phyloP scores from a whole-genome alignment of 805 yeast species.

The Naumovozyma baii region DNA sequence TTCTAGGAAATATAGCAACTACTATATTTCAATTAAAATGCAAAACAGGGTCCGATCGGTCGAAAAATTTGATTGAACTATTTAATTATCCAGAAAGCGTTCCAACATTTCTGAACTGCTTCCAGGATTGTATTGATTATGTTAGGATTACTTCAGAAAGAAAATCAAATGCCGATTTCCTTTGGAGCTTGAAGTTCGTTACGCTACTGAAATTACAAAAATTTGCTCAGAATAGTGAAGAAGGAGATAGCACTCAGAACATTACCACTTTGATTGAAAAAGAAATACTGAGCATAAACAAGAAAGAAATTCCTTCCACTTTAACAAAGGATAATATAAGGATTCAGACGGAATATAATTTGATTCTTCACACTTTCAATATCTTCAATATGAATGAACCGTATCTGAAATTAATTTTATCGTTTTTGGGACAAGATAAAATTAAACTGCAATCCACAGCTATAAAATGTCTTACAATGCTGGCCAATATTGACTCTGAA shows the following conservation, averaged over 20 bases:
- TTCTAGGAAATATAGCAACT: constrained; percentile 53
- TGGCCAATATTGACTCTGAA: constrained; percentile 44
- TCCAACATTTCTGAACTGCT: constrained; percentile 10
- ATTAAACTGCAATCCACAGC: constrained; percentile 53
- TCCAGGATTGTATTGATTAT: constrained; percentile 9
- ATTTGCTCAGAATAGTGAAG: constrained; percentile 8
- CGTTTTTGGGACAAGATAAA: constrained; percentile 39
- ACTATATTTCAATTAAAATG: constrained; percentile 32
- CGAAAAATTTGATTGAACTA: constrained; percentile 15
- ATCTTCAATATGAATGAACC: constrained; percentile 38
- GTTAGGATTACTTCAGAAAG: background rate
- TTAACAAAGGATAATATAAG: background rate
- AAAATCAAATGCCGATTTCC: constrained; percentile 6
- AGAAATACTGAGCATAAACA: background rate
- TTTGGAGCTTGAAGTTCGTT: constrained; percentile 15
- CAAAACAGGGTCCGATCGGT: constrained; percentile 9
- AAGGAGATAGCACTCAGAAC: constrained; percentile 1
- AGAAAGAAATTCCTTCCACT: background rate
- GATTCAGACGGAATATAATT: constrained; percentile 11
- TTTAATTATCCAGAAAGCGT: constrained; percentile 19
- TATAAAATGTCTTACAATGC: constrained; percentile 47
- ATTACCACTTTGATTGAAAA: constrained; percentile 1
- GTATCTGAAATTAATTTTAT: constrained; percentile 42
- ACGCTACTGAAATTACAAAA: constrained; percentile 10
- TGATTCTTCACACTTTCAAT: constrained; percentile 18